Conservation (phyloP, 1,284 basidiomycete species). For the Cryptococcus wingfieldii region DNA sequence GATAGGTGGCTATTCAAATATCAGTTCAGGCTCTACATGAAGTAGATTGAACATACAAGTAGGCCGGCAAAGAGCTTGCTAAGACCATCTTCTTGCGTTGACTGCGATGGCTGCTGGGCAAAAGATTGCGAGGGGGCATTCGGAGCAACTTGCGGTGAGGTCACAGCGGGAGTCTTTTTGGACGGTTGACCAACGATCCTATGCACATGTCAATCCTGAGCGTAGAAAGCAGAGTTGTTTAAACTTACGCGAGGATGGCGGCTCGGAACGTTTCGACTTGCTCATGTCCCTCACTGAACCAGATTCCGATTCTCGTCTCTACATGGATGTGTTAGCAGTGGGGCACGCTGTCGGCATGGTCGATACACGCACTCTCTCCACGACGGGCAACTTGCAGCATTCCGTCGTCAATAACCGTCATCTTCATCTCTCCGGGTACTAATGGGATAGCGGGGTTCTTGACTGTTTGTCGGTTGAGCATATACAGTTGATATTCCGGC, state of each 20-base stretch:
- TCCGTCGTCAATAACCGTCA: constrained; percentile 28
- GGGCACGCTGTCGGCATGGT: background rate
- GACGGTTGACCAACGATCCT: constrained; percentile 41
- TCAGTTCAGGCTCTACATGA: no score
- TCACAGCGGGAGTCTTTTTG: constrained; percentile 7
- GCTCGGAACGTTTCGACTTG: constrained; percentile 27
- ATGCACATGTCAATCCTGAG: constrained; percentile 1
- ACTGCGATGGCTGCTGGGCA: background rate
- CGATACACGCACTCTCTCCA: constrained; percentile 35
- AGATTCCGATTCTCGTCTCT: constrained; percentile 30
- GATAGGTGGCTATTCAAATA: no score
- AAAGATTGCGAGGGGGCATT: background rate
- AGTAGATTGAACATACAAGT: no score
- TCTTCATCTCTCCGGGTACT: constrained; percentile 41
- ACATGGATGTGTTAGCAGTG: background rate
- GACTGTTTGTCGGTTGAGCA: constrained; percentile 40
- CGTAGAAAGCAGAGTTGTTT: background rate
- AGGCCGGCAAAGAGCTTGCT: constrained; percentile 40
- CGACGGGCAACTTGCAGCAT: constrained; percentile 41
- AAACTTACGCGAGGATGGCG: constrained; percentile 28
- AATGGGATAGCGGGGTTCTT: constrained; percentile 41
- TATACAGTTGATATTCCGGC: constrained; percentile 41
- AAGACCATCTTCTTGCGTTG: constrained; percentile 25
- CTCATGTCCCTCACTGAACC: constrained; percentile 36
- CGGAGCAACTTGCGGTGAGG: background rate